A percentile compares a stretch with the other conserved stretches of the same genome.
Evolutionary conservation across 2,329 filamentous ascomycete genomes (phyloP).

Genomic region (Metarhizium guizhouense): DNA sequence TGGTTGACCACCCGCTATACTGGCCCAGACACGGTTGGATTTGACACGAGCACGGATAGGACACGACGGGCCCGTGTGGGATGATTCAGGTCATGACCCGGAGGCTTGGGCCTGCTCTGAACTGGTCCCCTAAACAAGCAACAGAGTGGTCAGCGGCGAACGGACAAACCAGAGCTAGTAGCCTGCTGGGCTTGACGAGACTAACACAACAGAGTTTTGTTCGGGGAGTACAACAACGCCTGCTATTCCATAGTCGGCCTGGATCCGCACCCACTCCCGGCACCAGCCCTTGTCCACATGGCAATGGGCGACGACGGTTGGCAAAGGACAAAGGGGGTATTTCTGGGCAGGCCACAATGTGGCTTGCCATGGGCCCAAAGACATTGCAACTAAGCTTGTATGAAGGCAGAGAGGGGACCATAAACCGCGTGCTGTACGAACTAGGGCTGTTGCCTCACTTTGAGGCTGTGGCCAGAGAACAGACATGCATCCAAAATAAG

Average conservation of each 20-base stretch:
- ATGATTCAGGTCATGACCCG: conserved; percentile 4
- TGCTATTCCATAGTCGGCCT: neutral
- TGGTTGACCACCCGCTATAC: neutral
- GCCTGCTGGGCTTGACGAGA: neutral
- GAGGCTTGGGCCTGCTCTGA: neutral
- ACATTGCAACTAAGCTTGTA: neutral
- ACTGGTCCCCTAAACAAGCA: neutral
- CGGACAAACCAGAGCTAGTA: neutral
- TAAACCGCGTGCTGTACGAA: neutral
- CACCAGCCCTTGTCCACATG: neutral
- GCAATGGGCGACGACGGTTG: neutral
- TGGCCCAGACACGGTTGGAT: conserved; percentile 1
- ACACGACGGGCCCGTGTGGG: conserved; percentile 3
- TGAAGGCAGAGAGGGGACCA: neutral
- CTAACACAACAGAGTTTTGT: neutral
- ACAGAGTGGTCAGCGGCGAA: neutral
- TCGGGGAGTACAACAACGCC: neutral
- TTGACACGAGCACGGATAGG: conserved; percentile 5
- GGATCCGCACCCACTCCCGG: neutral
- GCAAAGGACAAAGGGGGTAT: neutral
- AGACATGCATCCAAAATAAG: neutral
- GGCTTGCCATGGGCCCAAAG: neutral
- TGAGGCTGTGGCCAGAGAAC: neutral
- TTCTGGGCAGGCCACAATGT: neutral
- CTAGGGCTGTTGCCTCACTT: neutral